Evolutionary conservation across 177 flowering plant species (phyloP).

Genomic region (Vitis hybrid): DNA sequence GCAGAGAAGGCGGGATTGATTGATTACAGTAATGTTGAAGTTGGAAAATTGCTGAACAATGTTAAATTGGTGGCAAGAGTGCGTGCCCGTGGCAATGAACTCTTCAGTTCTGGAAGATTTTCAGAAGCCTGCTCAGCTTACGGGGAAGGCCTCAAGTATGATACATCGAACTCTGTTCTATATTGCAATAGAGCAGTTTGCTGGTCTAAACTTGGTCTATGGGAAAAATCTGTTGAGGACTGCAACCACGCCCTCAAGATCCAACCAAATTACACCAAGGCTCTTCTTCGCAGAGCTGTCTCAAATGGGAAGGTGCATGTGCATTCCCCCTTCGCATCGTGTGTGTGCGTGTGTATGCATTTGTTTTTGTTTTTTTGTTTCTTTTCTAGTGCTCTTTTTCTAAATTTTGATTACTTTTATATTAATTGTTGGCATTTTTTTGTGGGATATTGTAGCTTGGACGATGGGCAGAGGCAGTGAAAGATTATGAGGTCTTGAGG

Average conservation of each 20-base stretch:
- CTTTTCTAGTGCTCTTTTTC: neutral
- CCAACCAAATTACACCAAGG: conserved; percentile 42
- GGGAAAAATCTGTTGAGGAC: conserved; percentile 76
- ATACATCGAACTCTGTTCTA: conserved; percentile 73
- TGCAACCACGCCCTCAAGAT: conserved; percentile 71
- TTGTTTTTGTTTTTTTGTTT: neutral
- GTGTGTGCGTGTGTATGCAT: too few relatives aligned
- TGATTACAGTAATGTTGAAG: conserved; percentile 29
- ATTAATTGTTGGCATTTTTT: neutral
- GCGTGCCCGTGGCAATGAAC: conserved; percentile 78
- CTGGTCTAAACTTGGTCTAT: conserved; percentile 75
- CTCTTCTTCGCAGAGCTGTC: conserved; percentile 45
- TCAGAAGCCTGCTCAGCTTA: conserved; percentile 84
- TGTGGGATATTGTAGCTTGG: conserved; percentile 53
- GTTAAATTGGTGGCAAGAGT: conserved; percentile 67
- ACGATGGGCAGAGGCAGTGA: conserved; percentile 82
- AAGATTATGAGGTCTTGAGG: conserved; percentile 75
- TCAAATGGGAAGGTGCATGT: conserved; percentile 58
- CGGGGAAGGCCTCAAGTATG: conserved; percentile 80
- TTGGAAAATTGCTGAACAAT: conserved; percentile 37
- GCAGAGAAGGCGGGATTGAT: conserved; percentile 41
- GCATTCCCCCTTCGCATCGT: neutral
- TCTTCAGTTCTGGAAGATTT: conserved; percentile 70
- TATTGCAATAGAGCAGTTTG: conserved; percentile 92
- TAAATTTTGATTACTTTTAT: neutral